Evolutionary conservation across 2,329 filamentous ascomycete genomes (phyloP).

Genomic region (Helotiales sp.): DNA sequence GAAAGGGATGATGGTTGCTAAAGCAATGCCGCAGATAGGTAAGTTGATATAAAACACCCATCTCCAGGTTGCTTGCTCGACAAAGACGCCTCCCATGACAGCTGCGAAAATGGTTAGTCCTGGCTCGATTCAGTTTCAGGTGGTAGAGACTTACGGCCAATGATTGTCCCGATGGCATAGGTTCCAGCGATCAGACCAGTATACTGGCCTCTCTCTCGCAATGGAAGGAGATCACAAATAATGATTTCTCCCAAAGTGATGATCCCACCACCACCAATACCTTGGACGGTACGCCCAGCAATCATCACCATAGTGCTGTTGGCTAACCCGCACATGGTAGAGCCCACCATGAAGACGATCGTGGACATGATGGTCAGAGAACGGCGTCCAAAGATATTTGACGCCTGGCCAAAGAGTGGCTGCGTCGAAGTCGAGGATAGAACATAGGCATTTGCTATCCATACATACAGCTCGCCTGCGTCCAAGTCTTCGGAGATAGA

Average conservation of each 20-base stretch:
- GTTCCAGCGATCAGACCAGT: slow-evolving; percentile 13
- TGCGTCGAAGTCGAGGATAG: slow-evolving; percentile 45
- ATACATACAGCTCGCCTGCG: slow-evolving; percentile 57
- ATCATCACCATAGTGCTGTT: slow-evolving; percentile 9
- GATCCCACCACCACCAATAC: slow-evolving; percentile 11
- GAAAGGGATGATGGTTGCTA: slow-evolving; percentile 54
- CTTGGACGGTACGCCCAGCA: slow-evolving; percentile 11
- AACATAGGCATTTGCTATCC: slow-evolving; percentile 73
- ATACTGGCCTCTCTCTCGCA: slow-evolving; percentile 12
- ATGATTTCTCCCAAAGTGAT: slow-evolving; percentile 15
- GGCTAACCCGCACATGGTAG: slow-evolving; percentile 2
- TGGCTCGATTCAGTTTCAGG: not conserved
- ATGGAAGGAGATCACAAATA: slow-evolving; percentile 11
- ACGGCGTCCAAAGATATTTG: slow-evolving; percentile 14
- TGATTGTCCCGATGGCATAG: slow-evolving; percentile 13
- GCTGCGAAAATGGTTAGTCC: slow-evolving; percentile 3
- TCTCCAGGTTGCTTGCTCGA: slow-evolving; percentile 10
- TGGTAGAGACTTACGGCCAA: slow-evolving; percentile 7
- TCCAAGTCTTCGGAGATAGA: slow-evolving; percentile 53
- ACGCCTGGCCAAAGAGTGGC: slow-evolving; percentile 11
- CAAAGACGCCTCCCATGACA: slow-evolving; percentile 12
- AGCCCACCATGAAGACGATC: slow-evolving; percentile 12
- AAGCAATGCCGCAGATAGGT: slow-evolving; percentile 20
- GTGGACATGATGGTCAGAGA: slow-evolving; percentile 11
- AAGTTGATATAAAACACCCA: slow-evolving; percentile 17